A percentile compares a stretch with the other conserved stretches of the same genome.
Conservation (phyloP, 202 grass and related monocot species). For the Schoenoplectus tabernaemontani region DNA sequence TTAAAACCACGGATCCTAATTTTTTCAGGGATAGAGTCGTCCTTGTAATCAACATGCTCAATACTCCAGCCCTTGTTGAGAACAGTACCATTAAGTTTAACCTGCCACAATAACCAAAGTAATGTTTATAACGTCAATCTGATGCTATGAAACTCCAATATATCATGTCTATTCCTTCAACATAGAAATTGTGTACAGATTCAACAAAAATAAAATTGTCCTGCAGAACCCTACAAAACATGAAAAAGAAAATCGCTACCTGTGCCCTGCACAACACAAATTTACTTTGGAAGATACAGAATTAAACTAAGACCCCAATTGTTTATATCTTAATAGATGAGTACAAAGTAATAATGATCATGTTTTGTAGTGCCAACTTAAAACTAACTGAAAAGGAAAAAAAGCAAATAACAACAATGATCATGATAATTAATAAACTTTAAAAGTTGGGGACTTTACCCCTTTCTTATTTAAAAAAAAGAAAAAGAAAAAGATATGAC, state of each 20-base stretch:
- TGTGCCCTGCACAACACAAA: too few relatives aligned
- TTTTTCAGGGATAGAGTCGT: conserved; percentile 59
- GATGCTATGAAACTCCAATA: neutral
- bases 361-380: neutral
- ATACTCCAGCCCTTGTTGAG: conserved; percentile 75
- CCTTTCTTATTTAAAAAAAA: neutral
- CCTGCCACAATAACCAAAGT: conserved; percentile 23
- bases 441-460: neutral
- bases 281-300: neutral
- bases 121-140: neutral
- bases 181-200: neutral
- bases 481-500: too few relatives aligned
- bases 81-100: conserved; percentile 47
- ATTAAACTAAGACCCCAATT: neutral
- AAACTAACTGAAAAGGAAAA: neutral
- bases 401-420: neutral
- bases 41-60: conserved; percentile 51
- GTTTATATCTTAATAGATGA: neutral
- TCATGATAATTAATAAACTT: neutral
- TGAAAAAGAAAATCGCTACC: neutral
- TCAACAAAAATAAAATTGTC: neutral
- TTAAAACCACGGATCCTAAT: conserved; percentile 73
- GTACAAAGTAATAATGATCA: neutral
- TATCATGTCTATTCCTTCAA: neutral
- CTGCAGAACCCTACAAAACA: neutral